A percentile compares a stretch with the other conserved stretches of the same genome.
These are phyloP conservation scores for Phytophthora podocarpi DNA, from an alignment of 352 stramenopile species.

Conservation along the genomic window DNA sequence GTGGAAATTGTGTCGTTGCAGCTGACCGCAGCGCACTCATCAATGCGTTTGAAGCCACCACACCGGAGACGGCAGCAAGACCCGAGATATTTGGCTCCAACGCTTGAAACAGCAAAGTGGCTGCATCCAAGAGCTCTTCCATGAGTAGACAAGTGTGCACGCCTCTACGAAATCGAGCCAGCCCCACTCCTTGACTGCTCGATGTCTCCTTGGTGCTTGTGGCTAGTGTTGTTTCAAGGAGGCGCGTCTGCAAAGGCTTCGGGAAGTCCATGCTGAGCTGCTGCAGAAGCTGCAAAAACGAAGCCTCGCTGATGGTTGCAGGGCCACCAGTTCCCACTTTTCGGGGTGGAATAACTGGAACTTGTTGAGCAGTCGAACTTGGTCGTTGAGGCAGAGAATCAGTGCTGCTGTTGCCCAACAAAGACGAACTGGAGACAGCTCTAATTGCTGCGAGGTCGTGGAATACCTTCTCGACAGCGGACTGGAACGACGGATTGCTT, in stretches of 20 bases:
- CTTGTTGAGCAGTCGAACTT: conserved; percentile 1
- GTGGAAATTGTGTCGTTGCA: conserved; percentile 23
- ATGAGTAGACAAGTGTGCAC: conserved; percentile 26
- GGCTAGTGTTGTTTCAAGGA: conserved; percentile 12
- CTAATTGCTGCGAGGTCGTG: conserved; percentile 19
- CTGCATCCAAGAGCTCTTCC: conserved; percentile 31
- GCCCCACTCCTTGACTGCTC: conserved; percentile 3
- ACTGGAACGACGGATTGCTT: conserved; percentile 17
- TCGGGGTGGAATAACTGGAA: neutral
- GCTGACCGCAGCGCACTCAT: conserved; percentile 16
- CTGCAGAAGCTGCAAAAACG: conserved; percentile 25
- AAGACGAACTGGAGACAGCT: neutral
- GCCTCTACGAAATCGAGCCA: conserved; percentile 24
- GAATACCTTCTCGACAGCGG: conserved; percentile 27
- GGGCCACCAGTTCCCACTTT: conserved; percentile 8
- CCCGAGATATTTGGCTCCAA: neutral
- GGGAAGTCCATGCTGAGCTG: conserved; percentile 31
- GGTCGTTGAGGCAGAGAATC: conserved; percentile 3
- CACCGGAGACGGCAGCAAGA: neutral
- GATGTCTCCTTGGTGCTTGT: neutral
- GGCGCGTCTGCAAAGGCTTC: conserved; percentile 13
- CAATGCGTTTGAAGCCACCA: conserved; percentile 1
- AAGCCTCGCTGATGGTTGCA: conserved; percentile 16
- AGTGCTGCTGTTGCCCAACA: conserved; percentile 4
- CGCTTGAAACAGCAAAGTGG: conserved; percentile 23